Base-by-base conservation (phyloP, 331 rosid species). In the Quercus tomentella region DNA sequence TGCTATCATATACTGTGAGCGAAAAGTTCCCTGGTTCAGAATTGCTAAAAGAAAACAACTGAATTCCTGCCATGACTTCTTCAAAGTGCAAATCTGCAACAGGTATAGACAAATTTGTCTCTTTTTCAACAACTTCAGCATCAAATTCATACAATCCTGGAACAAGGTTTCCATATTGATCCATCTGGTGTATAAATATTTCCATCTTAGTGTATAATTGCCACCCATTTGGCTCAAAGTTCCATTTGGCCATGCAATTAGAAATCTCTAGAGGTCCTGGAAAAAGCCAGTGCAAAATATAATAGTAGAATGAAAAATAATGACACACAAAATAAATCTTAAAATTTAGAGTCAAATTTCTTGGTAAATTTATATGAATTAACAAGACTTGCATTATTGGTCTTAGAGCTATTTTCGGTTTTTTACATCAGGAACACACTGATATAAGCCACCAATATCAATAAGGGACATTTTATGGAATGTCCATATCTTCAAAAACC, bases 171-270 rank as follows among this genome's bases (percentile, higher is more conserved):
- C 90, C 92, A 33, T 82, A 88, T 23, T 84, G 86, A 81, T 94
- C 98, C 63, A 85, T 84, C 84, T 92, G 98, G 75, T 90, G 86
- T 81, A 94, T 75, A 72, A 86, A 82, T 23, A 92, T 84, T 82
- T 90, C 96, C 94, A 92, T 92, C 91, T 90, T 86, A 51, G 98
- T 92, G 71, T 79, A 86, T 78, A 94, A 58, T 73, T 94, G 97
- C 97, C 98, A 94, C 30, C 96, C 94, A 80, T 80, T 89, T 65
- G 95, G 89, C 77, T 92, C 91, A 35, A 84, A 82, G 74, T 84
- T 86, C 96, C 96, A 94, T 71, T 78, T 86, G 14, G 84, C 89
- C 55, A 83, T 71, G 76, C 91, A 91, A 74, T 84, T 90, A 68
- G 97, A 84, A 60, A 94, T 83, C 66, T 92, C 94, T 28, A 92